A percentile compares a stretch with the other conserved stretches of the same genome.
These are phyloP conservation scores for Gremmenia infestans DNA, from an alignment of 2,329 filamentous ascomycete species.

Conservation along the genomic window DNA sequence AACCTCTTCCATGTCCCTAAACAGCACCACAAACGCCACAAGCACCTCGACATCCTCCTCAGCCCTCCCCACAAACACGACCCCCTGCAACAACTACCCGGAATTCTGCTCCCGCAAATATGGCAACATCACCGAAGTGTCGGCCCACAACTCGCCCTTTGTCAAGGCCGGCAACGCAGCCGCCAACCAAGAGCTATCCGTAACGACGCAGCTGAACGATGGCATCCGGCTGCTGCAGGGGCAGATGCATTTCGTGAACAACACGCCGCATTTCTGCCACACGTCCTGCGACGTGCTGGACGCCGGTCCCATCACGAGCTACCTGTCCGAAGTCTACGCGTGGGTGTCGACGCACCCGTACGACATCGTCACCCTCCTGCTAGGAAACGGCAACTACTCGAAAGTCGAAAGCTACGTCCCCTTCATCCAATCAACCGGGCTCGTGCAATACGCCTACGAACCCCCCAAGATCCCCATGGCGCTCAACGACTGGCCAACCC, in stretches of 20 bases:
- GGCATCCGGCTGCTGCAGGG: conserved; percentile 62
- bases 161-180: conserved; percentile 64
- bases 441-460: conserved; percentile 67
- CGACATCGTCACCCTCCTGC: conserved; percentile 81
- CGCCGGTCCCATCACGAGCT: conserved; percentile 70
- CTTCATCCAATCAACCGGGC: conserved; percentile 66
- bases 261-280: conserved; percentile 74
- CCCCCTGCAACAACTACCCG: conserved; percentile 72
- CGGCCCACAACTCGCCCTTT: conserved; percentile 79
- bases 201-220: conserved; percentile 70
- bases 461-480: conserved; percentile 67
- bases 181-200: conserved; percentile 66
- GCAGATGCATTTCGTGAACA: conserved; percentile 59
- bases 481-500: conserved; percentile 75
- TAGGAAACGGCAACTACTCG: conserved; percentile 80
- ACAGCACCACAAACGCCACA: conserved; percentile 45
- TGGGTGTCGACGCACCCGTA: conserved; percentile 78
- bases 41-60: conserved; percentile 39
- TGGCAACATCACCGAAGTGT: conserved; percentile 75
- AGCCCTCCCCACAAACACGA: conserved; percentile 59
- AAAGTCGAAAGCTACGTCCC: conserved; percentile 56
- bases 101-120: conserved; percentile 75
- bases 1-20: conserved; percentile 33
- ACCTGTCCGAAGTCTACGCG: conserved; percentile 60
- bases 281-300: conserved; percentile 78